Percentiles rank a stretch among this genome's conserved stretches.
These are phyloP conservation scores for Xerocomellus intermedius DNA, from an alignment of 768 basidiomycete species.

Conservation along the genomic window DNA sequence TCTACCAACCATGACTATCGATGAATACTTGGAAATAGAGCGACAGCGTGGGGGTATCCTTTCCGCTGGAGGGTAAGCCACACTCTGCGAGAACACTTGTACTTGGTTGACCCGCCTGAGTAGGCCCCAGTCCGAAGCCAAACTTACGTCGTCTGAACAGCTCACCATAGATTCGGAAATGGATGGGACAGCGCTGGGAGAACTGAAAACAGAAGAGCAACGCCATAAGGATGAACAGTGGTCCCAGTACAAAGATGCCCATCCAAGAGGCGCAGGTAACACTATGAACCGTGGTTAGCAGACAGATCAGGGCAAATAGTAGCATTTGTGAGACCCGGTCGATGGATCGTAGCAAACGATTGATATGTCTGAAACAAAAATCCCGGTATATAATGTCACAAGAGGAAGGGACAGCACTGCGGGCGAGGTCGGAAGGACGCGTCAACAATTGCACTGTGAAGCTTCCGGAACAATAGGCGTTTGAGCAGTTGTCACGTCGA, in stretches of 20 bases:
- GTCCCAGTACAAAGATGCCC: conserved; percentile 83
- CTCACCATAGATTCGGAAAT: conserved; percentile 76
- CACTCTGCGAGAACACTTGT: neutral
- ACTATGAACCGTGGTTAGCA: conserved; percentile 83
- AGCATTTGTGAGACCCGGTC: conserved; percentile 7
- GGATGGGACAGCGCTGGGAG: conserved; percentile 73
- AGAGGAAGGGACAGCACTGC: neutral
- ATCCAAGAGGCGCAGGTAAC: conserved; percentile 92
- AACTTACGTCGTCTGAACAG: conserved; percentile 74
- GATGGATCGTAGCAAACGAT: conserved; percentile 14
- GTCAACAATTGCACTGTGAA: conserved; percentile 79
- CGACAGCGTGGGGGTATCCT: conserved; percentile 81
- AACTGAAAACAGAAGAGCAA: conserved; percentile 71
- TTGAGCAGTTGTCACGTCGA: conserved; percentile 81
- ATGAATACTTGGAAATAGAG: conserved; percentile 91
- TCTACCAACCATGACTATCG: conserved; percentile 93
- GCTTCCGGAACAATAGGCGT: conserved; percentile 77
- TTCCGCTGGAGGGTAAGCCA: conserved; percentile 77
- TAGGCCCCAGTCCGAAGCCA: conserved; percentile 65
- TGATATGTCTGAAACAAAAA: conserved; percentile 27
- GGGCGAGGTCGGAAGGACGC: neutral
- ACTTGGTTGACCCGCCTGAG: conserved; percentile 6
- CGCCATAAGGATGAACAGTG: conserved; percentile 87
- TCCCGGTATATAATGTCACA: conserved; percentile 27
- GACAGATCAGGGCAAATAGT: conserved; percentile 5